Evolutionary conservation across 768 basidiomycete genomes (phyloP).

Genomic region (Amanita subjunquillea): DNA sequence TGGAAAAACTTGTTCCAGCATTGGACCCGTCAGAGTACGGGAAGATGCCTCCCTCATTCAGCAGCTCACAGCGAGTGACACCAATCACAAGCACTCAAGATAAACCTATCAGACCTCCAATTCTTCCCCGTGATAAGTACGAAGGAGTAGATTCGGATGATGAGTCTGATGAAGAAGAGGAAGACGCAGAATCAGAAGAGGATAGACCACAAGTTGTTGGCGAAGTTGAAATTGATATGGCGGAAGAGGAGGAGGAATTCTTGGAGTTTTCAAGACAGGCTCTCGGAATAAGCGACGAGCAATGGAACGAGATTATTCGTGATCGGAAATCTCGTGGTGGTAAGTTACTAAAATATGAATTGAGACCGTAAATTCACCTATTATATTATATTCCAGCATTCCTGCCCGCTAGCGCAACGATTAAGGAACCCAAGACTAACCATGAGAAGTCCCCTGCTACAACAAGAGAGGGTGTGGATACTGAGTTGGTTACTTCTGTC

Average conservation of each 20-base stretch:
- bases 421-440: conserved; percentile 7
- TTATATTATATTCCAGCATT: conserved; percentile 33
- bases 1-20: conserved; percentile 75
- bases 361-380: conserved; percentile 2
- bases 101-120: conserved; percentile 62
- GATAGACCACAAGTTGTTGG: conserved; percentile 78
- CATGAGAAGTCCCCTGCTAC: background rate
- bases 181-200: conserved; percentile 56
- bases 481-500: conserved; percentile 15
- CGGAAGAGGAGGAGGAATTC: conserved; percentile 89
- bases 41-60: conserved; percentile 65
- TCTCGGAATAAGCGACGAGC: conserved; percentile 79
- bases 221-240: conserved; percentile 86
- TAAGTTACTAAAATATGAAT: conserved; percentile 24
- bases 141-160: conserved; percentile 94
- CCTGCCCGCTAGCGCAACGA: conserved; percentile 33
- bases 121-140: conserved; percentile 73
- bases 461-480: background rate
- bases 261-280: conserved; percentile 90
- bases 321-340: conserved; percentile 78
- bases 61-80: conserved; percentile 59
- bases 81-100: conserved; percentile 20
- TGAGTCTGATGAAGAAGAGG: conserved; percentile 58
- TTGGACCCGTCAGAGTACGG: conserved; percentile 84
- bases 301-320: conserved; percentile 79